Evolutionary conservation across 805 yeast genomes (phyloP), one percentile per base, ranked within the genome.

Genomic region (Candida loeiensis): DNA sequence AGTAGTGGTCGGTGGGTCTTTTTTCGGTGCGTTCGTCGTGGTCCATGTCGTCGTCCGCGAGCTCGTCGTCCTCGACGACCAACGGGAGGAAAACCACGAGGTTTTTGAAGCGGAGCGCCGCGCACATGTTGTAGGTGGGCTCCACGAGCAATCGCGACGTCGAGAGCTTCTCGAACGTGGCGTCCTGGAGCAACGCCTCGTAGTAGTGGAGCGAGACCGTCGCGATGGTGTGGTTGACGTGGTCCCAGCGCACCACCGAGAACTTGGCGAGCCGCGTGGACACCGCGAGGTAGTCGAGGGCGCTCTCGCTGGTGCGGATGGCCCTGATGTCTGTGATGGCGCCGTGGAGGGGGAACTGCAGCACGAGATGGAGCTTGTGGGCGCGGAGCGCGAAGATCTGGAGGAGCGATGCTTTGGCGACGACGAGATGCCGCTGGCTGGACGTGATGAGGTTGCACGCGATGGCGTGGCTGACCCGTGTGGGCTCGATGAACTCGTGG

Each of bases 131-230:
- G 37, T 55, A 50, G 6, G 69, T 71, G 0, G 95, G 86, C 42
- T 85, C 95, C 0, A 77, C 66, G 17, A 78, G 61, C 42, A 85
- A 68, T 6, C 64, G 62, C 0, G 85, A 63, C 4, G 61, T 57
- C 38, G 45, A 64, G 46, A 50, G 51, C 53, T 61, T 61, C 39
- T 72, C 78, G 35, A 72, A 64, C 2, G 80, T 71, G 8, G 71
- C 52, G 24, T 71, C 66, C 30, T 73, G 73, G 37, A 88, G 66
- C 18, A 77, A 77, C 32, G 78, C 76, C 51, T 91, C 97, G 59
- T 90, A 93, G 56, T 76, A 88, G 63, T 93, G 99, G 37, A 93
- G 65, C 37, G 95, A 85, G 1, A 79, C 73, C 0, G 96, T 86
- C 18, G 74, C 67, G n/a, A 91, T 67, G 1, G 74, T 51, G 47